Conservation (phyloP, 805 yeast genomes). For the Teunomyces pallodes region DNA sequence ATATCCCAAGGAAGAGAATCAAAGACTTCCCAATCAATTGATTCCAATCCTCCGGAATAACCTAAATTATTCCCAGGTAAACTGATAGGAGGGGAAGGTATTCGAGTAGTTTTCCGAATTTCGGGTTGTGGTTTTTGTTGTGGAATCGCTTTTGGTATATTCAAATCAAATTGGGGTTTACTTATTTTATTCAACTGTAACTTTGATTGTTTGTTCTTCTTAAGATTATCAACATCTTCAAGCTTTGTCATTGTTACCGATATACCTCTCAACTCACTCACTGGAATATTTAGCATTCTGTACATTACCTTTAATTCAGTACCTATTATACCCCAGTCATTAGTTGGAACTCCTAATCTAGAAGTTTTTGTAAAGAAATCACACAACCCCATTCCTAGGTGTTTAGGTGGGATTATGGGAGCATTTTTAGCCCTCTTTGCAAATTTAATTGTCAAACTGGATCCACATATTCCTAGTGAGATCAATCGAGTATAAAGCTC, state of each 20-base stretch:
- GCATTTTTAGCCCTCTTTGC: slow-evolving; percentile 65
- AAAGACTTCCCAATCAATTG: slow-evolving; percentile 67
- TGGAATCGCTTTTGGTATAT: slow-evolving; percentile 25
- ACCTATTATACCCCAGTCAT: slow-evolving; percentile 58
- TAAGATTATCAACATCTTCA: slow-evolving; percentile 24
- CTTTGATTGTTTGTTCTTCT: slow-evolving; percentile 21
- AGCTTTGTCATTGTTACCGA: slow-evolving; percentile 68
- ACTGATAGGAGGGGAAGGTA: background rate
- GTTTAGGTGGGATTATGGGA: slow-evolving; percentile 74
- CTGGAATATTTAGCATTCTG: slow-evolving; percentile 56
- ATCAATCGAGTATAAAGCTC: slow-evolving; percentile 59
- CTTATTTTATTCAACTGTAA: slow-evolving; percentile 14
- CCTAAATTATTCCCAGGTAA: background rate
- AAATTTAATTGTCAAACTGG: slow-evolving; percentile 61
- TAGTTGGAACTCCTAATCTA: slow-evolving; percentile 58
- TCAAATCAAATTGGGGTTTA: background rate
- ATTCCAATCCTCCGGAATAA: slow-evolving; percentile 3
- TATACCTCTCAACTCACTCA: slow-evolving; percentile 72
- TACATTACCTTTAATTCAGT: slow-evolving; percentile 58
- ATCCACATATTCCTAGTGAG: slow-evolving; percentile 47
- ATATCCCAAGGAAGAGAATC: slow-evolving; percentile 64
- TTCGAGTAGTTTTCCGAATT: slow-evolving; percentile 13
- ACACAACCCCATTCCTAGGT: slow-evolving; percentile 81
- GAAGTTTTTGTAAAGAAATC: slow-evolving; percentile 59
- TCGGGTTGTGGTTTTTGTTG: slow-evolving; percentile 11